Evolutionary conservation across 2,329 filamentous ascomycete species (phyloP).

Genomic region (Alternaria infectoria): DNA sequence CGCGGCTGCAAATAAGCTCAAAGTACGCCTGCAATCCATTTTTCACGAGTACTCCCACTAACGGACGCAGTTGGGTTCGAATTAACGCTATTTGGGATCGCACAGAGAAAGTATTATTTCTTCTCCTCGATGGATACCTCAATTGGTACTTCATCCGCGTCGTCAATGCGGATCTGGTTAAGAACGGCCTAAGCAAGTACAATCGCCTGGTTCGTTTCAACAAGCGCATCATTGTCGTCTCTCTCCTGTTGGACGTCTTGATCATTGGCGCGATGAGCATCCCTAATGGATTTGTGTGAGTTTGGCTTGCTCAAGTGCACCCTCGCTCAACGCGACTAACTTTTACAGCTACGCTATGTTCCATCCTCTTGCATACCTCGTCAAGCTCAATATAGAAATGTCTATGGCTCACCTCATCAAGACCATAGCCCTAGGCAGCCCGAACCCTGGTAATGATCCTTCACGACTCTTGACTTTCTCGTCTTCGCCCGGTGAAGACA

Average conservation of each 20-base stretch:
- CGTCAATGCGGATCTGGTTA: slow-evolving; percentile 33
- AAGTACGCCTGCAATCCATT: slow-evolving; percentile 6
- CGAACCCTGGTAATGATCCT: not conserved
- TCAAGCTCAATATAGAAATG: slow-evolving; percentile 53
- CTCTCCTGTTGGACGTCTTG: slow-evolving; percentile 38
- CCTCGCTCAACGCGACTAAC: not conserved
- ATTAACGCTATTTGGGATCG: slow-evolving; percentile 37
- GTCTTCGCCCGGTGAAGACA: not conserved
- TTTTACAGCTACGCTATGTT: slow-evolving; percentile 52
- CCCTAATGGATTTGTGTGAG: slow-evolving; percentile 49
- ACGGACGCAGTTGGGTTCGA: slow-evolving; percentile 19
- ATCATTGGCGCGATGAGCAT: slow-evolving; percentile 54
- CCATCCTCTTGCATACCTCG: slow-evolving; percentile 55
- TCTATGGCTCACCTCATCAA: slow-evolving; percentile 51
- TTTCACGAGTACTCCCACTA: not conserved
- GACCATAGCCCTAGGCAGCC: slow-evolving; percentile 22
- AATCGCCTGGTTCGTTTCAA: slow-evolving; percentile 36
- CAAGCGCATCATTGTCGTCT: slow-evolving; percentile 31
- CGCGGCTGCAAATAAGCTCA: slow-evolving; percentile 30
- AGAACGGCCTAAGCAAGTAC: slow-evolving; percentile 36
- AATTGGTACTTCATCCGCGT: slow-evolving; percentile 37
- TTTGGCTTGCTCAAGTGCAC: not conserved
- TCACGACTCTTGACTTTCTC: not conserved
- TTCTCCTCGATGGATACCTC: slow-evolving; percentile 29
- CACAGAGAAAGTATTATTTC: slow-evolving; percentile 33